Conservation (phyloP, 768 basidiomycete species). For the Termitomyces sp. region DNA sequence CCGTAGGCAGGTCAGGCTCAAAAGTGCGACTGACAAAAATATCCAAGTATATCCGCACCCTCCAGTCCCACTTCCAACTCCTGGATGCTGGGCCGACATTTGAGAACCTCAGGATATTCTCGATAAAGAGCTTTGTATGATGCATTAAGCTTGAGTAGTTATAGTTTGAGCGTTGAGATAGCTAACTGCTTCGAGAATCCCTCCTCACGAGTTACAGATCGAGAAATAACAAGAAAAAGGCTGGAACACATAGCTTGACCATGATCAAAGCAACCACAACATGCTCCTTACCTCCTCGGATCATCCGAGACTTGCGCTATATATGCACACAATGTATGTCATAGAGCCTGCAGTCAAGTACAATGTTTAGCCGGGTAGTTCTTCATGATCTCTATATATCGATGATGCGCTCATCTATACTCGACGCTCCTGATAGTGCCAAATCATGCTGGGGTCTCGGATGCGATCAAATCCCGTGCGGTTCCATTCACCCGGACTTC, state of each 20-base stretch:
- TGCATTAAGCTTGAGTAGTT: neutral
- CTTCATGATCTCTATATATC: constrained; percentile 7
- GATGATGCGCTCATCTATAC: constrained; percentile 5
- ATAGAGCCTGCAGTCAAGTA: neutral
- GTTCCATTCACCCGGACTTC: constrained; percentile 20
- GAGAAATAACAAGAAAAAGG: neutral
- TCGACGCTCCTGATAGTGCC: neutral
- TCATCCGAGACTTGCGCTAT: neutral
- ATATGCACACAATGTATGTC: neutral
- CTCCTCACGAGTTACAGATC: too few species aligned
- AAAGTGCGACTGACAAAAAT: constrained; percentile 3
- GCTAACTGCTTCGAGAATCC: too few species aligned
- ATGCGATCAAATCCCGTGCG: constrained; percentile 12
- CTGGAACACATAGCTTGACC: neutral
- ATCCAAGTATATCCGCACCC: constrained; percentile 2
- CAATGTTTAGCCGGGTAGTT: constrained; percentile 1
- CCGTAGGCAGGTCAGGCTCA: constrained; percentile 3
- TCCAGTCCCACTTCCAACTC: neutral
- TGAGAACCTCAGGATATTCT: neutral
- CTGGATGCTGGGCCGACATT: neutral
- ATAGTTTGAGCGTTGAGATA: neutral
- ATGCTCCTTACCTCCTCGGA: neutral
- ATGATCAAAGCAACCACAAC: neutral
- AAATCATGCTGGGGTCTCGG: constrained; percentile 16
- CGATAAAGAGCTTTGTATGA: neutral